Percentiles rank a stretch among this genome's conserved stretches.
Evolutionary conservation across 495 filamentous ascomycete genomes (phyloP).

Genomic region (Hypoxylon intermedium): DNA sequence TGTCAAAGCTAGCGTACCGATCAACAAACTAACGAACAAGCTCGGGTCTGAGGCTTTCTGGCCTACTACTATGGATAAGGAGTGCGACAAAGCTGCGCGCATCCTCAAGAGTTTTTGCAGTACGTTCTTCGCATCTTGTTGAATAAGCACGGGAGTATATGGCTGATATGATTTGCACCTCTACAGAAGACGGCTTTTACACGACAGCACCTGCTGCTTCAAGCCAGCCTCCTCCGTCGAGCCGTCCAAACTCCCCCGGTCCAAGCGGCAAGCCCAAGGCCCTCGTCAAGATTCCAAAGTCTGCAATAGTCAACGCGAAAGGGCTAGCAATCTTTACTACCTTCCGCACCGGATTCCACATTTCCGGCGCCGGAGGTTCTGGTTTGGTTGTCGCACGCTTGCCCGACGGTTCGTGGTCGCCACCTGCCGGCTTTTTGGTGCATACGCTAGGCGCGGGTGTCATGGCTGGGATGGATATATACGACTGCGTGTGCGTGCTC

Average conservation of each 20-base stretch:
- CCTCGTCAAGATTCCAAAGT: constrained; percentile 74
- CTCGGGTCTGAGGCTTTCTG: constrained; percentile 81
- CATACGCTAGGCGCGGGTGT: constrained; percentile 80
- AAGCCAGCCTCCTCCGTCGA: constrained; percentile 1
- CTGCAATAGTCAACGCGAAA: constrained; percentile 73
- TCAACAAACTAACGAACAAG: constrained; percentile 75
- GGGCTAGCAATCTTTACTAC: constrained; percentile 85
- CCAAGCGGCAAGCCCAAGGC: constrained; percentile 25
- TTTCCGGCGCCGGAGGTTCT: constrained; percentile 79
- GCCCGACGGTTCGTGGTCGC: constrained; percentile 76
- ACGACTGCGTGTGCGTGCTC: constrained; percentile 83
- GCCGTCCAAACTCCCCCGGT: constrained; percentile 4
- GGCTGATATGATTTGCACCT: constrained; percentile 16
- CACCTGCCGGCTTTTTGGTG: constrained; percentile 78
- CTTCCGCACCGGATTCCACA: constrained; percentile 80
- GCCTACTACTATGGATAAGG: constrained; percentile 80
- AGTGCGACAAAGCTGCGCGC: constrained; percentile 82
- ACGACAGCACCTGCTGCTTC: constrained; percentile 17
- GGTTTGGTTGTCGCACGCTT: constrained; percentile 74
- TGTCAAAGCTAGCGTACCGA: constrained; percentile 62
- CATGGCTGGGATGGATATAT: constrained; percentile 80
- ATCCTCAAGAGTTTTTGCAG: constrained; percentile 82
- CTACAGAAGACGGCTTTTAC: constrained; percentile 55
- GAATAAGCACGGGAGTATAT: background rate
- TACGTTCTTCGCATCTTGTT: constrained; percentile 42